Percentiles rank a stretch among this genome's conserved stretches.
Evolutionary conservation across 169 alveolate species (phyloP).

Genomic region (Babesia ovata): DNA sequence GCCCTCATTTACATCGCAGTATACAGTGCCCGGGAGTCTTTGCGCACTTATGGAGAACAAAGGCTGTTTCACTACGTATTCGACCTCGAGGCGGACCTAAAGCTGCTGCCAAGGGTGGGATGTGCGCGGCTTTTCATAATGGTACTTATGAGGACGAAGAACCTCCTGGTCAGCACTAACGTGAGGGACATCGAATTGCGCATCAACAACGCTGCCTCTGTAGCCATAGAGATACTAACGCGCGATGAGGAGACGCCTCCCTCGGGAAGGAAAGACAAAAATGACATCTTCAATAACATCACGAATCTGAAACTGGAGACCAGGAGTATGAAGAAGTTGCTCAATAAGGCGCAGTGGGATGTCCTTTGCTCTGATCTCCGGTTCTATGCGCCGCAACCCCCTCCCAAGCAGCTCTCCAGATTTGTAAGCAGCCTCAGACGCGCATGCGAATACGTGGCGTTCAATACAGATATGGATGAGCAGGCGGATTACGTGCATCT

Average conservation of each 20-base stretch:
- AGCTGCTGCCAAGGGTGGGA: slow-evolving; percentile 25
- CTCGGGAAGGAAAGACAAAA: slow-evolving; percentile 39
- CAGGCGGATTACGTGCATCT: slow-evolving; percentile 31
- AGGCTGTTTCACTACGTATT: slow-evolving; percentile 50
- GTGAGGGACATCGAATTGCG: slow-evolving; percentile 47
- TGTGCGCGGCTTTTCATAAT: slow-evolving; percentile 29
- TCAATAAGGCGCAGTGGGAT: slow-evolving; percentile 57
- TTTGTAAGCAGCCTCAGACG: slow-evolving; percentile 43
- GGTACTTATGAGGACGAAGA: slow-evolving; percentile 41
- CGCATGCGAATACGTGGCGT: slow-evolving; percentile 49
- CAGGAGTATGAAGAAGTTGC: slow-evolving; percentile 46
- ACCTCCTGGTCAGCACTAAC: slow-evolving; percentile 10
- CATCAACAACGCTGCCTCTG: slow-evolving; percentile 27
- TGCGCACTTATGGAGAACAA: slow-evolving; percentile 17
- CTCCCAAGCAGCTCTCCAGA: slow-evolving; percentile 25
- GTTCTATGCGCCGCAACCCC: slow-evolving; percentile 35
- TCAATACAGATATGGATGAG: slow-evolving; percentile 43
- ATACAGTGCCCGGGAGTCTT: slow-evolving; percentile 2
- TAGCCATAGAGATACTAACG: slow-evolving; percentile 21
- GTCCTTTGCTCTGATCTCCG: slow-evolving; percentile 42
- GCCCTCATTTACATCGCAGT: slow-evolving; percentile 22
- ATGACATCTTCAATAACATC: slow-evolving; percentile 45
- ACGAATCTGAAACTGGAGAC: slow-evolving; percentile 51
- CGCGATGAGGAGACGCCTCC: slow-evolving; percentile 27
- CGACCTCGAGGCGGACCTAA: slow-evolving; percentile 39